Evolutionary conservation across 495 filamentous ascomycete genomes (phyloP).

Genomic region (Neurospora sp.): DNA sequence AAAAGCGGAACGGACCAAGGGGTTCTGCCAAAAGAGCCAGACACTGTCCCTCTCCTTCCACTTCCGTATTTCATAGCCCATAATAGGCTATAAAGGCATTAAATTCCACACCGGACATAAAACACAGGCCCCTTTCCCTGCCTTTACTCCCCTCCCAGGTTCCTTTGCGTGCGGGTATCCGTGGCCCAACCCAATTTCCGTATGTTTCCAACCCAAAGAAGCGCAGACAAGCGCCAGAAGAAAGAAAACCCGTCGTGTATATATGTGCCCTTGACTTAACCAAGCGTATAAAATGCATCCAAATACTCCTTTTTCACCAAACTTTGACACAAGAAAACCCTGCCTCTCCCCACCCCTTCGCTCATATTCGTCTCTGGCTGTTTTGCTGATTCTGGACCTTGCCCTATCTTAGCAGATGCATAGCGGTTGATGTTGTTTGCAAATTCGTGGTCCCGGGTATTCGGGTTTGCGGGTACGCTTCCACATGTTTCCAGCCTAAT

Average conservation of each 20-base stretch:
- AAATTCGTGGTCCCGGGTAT: not conserved
- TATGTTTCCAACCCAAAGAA: not conserved
- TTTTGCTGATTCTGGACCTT: not conserved
- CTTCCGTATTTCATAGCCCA: not conserved
- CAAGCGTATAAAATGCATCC: not conserved
- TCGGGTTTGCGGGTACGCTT: not conserved
- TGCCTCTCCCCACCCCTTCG: not conserved
- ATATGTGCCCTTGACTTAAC: not conserved
- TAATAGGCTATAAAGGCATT: not conserved
- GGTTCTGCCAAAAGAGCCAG: not conserved
- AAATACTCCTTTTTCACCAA: not conserved
- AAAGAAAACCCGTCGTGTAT: not conserved
- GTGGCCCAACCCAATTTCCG: not conserved
- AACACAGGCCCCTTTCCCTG: not conserved
- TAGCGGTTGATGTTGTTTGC: not conserved
- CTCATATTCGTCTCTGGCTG: not conserved
- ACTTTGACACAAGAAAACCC: not conserved
- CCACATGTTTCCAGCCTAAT: not conserved
- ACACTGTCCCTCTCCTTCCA: not conserved
- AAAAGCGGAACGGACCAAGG: not conserved
- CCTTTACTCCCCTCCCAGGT: not conserved
- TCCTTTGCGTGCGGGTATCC: not conserved
- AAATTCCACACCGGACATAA: not conserved
- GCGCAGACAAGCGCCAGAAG: not conserved
- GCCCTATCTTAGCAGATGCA: not conserved